Conservation (phyloP, 2,329 filamentous ascomycete genomes). For the Fusarium xylarioides region DNA sequence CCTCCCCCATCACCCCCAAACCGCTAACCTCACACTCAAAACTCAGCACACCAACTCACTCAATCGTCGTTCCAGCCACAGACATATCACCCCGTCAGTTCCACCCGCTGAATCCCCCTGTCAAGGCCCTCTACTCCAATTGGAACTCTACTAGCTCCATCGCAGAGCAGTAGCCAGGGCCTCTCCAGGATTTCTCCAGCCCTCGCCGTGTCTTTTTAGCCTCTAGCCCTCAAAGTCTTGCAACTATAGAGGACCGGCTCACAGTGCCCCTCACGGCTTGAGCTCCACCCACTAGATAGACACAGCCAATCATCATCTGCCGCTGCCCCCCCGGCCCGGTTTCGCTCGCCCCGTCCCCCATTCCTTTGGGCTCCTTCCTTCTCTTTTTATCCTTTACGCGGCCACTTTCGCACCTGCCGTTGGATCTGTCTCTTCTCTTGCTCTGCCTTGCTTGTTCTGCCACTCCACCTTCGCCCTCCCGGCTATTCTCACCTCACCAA, state of each 20-base stretch:
- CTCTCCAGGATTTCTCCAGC: conserved; percentile 29
- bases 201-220: not conserved
- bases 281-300: not conserved
- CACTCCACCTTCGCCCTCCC: conserved; percentile 36
- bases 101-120: conserved; percentile 16
- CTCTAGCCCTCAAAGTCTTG: conserved; percentile 3
- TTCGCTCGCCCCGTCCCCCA: conserved; percentile 31
- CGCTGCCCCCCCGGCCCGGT: conserved; percentile 21
- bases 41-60: conserved; percentile 16
- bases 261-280: conserved; percentile 38
- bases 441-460: conserved; percentile 31
- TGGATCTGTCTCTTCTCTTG: conserved; percentile 24
- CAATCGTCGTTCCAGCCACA: conserved; percentile 29
- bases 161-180: conserved; percentile 7
- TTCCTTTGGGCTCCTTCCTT: conserved; percentile 28
- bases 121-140: conserved; percentile 19
- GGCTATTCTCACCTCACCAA: conserved; percentile 34
- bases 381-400: conserved; percentile 35
- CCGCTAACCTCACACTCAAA: conserved; percentile 15
- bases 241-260: conserved; percentile 33
- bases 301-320: conserved; percentile 14
- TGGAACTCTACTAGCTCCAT: conserved; percentile 21
- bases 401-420: conserved; percentile 33
- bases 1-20: conserved; percentile 6
- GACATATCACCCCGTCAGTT: conserved; percentile 9